Percentiles rank a stretch among this genome's conserved stretches.
phyloP scores from a whole-genome alignment of 1,284 basidiomycete species.

The Veloboletus limbatus region DNA sequence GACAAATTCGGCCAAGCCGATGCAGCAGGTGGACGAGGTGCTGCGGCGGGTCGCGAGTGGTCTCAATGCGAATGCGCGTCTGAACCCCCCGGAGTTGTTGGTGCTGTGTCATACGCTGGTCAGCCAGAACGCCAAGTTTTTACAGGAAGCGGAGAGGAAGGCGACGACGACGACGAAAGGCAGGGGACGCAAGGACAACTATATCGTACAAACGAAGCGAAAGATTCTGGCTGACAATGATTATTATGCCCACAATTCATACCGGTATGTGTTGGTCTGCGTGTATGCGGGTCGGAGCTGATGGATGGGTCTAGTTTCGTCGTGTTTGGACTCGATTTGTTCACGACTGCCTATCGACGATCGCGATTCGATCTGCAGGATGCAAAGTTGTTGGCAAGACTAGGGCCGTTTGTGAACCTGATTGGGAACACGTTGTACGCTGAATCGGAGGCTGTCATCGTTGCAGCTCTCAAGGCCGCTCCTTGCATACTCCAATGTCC shows the following conservation, averaged over 20 bases:
- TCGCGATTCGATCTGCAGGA: constrained; percentile 87
- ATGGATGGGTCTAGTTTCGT: constrained; percentile 70
- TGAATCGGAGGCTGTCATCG: constrained; percentile 75
- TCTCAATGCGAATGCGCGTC: constrained; percentile 78
- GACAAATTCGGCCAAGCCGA: constrained; percentile 79
- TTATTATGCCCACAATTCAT: constrained; percentile 83
- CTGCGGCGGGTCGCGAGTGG: constrained; percentile 82
- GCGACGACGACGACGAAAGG: constrained; percentile 30
- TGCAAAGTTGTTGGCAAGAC: constrained; percentile 64
- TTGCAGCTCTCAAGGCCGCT: constrained; percentile 77
- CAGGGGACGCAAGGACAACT: constrained; percentile 49
- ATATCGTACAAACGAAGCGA: constrained; percentile 78
- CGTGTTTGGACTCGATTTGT: constrained; percentile 88
- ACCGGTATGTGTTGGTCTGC: constrained; percentile 50
- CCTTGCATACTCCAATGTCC: constrained; percentile 86
- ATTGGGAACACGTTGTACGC: constrained; percentile 96
- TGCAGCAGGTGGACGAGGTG: constrained; percentile 88
- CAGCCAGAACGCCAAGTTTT: constrained; percentile 85
- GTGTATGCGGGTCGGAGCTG: constrained; percentile 6
- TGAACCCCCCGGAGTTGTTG: constrained; percentile 73
- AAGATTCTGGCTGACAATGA: constrained; percentile 56
- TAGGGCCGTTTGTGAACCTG: constrained; percentile 84
- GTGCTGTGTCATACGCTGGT: constrained; percentile 88
- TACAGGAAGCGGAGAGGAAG: constrained; percentile 53
- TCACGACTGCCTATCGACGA: constrained; percentile 84